Conservation (phyloP, 148 eudicot species). For the Camellia granthamiana region DNA sequence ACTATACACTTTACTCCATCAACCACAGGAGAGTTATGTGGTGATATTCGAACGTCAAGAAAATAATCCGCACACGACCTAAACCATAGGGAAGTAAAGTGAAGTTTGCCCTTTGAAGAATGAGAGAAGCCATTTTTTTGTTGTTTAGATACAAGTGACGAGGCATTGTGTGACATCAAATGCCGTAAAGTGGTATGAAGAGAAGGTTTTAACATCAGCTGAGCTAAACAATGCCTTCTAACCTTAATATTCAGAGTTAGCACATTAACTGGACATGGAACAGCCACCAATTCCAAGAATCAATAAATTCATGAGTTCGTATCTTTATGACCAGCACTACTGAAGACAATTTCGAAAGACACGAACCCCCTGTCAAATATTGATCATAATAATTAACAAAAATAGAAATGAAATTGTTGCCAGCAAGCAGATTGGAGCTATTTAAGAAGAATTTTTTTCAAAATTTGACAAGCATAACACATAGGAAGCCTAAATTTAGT, state of each 20-base stretch:
- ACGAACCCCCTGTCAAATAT: constrained; percentile 66
- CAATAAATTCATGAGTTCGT: not conserved
- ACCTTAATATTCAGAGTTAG: constrained; percentile 8
- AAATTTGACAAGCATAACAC: no score
- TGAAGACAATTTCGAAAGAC: constrained; percentile 91
- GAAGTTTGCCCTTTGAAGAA: not conserved
- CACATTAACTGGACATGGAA: not conserved
- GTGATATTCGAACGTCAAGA: no score
- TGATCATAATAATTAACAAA: not conserved
- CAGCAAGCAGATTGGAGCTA: not conserved
- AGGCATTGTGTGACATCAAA: not conserved
- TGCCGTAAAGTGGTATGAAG: not conserved
- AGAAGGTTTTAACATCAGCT: not conserved
- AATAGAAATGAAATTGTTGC: not conserved
- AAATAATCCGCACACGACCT: no score
- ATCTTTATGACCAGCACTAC: constrained; percentile 7
- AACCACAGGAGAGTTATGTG: no score
- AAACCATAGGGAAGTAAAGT: no score
- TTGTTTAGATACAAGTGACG: not conserved
- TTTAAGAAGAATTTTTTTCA: no score
- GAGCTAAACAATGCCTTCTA: not conserved
- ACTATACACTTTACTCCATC: no score
- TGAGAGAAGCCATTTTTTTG: not conserved
- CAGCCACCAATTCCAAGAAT: not conserved
- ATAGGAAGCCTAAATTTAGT: not conserved